Evolutionary conservation across 2,329 filamentous ascomycete species (phyloP).

Genomic region (Alternaria arbusti): DNA sequence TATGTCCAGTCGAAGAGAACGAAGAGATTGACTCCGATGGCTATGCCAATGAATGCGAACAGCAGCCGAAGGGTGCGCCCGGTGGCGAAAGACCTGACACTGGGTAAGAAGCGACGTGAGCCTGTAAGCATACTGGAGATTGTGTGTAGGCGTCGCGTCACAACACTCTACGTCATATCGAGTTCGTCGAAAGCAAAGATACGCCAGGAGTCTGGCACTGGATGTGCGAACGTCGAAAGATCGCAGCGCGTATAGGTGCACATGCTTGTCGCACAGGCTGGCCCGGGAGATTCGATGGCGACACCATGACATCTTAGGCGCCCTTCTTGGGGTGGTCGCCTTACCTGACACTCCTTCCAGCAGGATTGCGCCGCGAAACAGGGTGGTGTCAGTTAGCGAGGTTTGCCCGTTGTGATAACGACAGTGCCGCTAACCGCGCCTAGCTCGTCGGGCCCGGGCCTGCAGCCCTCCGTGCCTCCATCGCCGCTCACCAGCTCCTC

Average conservation of each 20-base stretch:
- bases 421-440: neutral
- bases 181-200: neutral
- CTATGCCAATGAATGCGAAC: neutral
- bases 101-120: neutral
- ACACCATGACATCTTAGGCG: neutral
- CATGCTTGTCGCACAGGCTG: neutral
- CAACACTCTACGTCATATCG: neutral
- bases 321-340: neutral
- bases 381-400: neutral
- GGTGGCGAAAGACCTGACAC: neutral
- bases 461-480: neutral
- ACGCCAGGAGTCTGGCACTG: neutral
- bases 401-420: neutral
- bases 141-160: neutral
- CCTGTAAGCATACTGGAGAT: neutral
- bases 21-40: accelerated
- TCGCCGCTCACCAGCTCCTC: neutral
- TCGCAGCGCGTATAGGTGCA: neutral
- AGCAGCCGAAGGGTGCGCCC: neutral
- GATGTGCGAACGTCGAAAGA: neutral
- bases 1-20: neutral
- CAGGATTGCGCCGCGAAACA: neutral
- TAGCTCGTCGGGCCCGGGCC: neutral
- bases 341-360: neutral
- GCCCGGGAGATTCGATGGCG: neutral